Base-by-base conservation (phyloP, 2,329 filamentous ascomycete genomes). In the Penicillium brevicompactum region DNA sequence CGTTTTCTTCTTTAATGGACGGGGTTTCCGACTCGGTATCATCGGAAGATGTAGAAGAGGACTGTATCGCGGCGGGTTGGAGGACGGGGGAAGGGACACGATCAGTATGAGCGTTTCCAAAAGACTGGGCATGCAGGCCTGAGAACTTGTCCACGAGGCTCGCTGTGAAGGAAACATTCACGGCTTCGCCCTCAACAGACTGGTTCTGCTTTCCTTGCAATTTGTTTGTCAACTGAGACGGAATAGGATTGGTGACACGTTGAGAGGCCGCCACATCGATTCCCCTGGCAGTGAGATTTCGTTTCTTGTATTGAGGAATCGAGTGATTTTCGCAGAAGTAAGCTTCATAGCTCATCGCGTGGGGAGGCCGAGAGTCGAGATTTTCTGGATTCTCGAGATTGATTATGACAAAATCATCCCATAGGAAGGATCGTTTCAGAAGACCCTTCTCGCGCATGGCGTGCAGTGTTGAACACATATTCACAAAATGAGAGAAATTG, bases 321-420 rank as follows among this genome's bases (percentile, higher is more conserved):
- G 62, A 67, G 46, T 74, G 69, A n/a, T 62, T 60, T 1, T 55
- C 57, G 8, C 62, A 40, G 51, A 79, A 80, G 47, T 73, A 80
- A 1, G 68, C 61, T 51, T 74, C 70, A 50, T 79, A 80, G 7
- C 55, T 46, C 16, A 73, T 48, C 18, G 61, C 55, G 32, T 71
- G 62, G 4, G 68, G 62, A 0, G 64, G 62, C 24, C 62, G 60
- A 10, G 62, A 62, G 6, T 55, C 45, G 49, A 65, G 66, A n/a
- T 67, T 48, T 32, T 67, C 53, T 5, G 70, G 45, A 56, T 79
- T 67, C 14, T 67, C 56, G 6, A 70, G 62, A 56, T 77, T 69
- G 59, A 71, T 69, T 49, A 75, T 76, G 48, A 80, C 63, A 53
- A 77, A 79, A 58, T 80, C 78, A 62, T 80, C 78, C 74, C 76